phyloP scores from a whole-genome alignment of 805 yeast genomes.

The Scheffersomyces lignosus region DNA sequence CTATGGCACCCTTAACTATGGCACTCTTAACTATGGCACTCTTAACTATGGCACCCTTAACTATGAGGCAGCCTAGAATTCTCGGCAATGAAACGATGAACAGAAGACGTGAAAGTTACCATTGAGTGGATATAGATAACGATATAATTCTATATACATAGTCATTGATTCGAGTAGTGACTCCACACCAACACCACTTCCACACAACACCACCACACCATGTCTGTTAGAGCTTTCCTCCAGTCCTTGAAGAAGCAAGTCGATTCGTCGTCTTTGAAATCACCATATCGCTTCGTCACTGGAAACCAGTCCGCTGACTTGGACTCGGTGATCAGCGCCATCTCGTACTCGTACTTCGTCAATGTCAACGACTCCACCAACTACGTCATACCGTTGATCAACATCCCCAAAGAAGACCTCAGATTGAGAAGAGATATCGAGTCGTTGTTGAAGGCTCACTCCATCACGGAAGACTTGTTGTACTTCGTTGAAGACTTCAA shows the following conservation, averaged over 20 bases:
- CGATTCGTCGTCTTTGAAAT: conserved; percentile 9
- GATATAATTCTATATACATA: too few relatives aligned
- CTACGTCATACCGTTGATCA: conserved; percentile 66
- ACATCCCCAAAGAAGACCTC: conserved; percentile 68
- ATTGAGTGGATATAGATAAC: too few relatives aligned
- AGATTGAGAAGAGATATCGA: conserved; percentile 69
- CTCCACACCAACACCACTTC: too few relatives aligned
- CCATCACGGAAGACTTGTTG: conserved; percentile 50
- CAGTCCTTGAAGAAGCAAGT: conserved; percentile 16
- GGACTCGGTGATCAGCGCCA: conserved; percentile 81
- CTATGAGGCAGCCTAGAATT: too few relatives aligned
- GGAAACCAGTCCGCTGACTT: conserved; percentile 89
- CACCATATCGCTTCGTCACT: conserved; percentile 46
- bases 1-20: too few relatives aligned
- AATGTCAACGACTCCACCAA: conserved; percentile 30
- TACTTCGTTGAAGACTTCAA: conserved; percentile 68
- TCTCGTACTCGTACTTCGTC: conserved; percentile 66
- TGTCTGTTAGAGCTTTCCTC: conserved; percentile 30
- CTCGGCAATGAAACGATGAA: too few relatives aligned
- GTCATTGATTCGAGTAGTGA: too few relatives aligned
- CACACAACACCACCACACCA: too few relatives aligned
- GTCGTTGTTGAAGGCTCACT: conserved; percentile 47
- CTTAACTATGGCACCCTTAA: too few relatives aligned
- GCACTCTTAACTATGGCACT: too few relatives aligned
- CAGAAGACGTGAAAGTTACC: too few relatives aligned